Evolutionary conservation across 805 yeast genomes (phyloP), one percentile per base, ranked within the genome.

Genomic region (Saccharomycopsis capsularis): DNA sequence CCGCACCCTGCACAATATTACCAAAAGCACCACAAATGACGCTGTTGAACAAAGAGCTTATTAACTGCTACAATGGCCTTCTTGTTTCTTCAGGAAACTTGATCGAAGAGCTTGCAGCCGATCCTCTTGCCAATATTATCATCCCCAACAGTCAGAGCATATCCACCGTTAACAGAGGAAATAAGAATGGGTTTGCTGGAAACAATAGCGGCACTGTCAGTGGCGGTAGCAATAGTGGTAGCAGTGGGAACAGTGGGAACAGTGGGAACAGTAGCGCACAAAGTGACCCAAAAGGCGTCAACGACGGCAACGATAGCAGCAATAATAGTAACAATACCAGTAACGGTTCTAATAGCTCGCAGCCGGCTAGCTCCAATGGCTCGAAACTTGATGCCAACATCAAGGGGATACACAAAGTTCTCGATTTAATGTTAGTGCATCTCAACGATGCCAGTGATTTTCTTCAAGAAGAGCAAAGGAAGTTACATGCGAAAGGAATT

Each of bases 381-480:
- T 6, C 6, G 38, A 40, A 39, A 16, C 16, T 52, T 15, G 55
- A 52, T 32, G 22, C 40, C 21, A 50, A 45, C 25, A 50, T 52
- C 19, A 46, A 44, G 22, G 42, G 39, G 18, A 39, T 52, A 11
- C 43, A 52, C 24, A 46, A 42, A 29, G 51, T 50, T 3, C 37
- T 52, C 3, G 55, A 52, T 34, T 50, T 49, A 42, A 52, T 52
- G 55, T n/a, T 43, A 3, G 53, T 49, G 18, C 46, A 50, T n/a
- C 47, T 52, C 21, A 50, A 49, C 23, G 53, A 52, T 41, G 48
- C 53, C 9, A 27, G 29, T 32, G 47, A 40, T 13, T 52, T 46
- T 44, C 25, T 52, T 6, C n/a, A 9, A 13, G 18, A 37, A 4
- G 49, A 50, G 30, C 40, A 50, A 39, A 24, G 25, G 30, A 51